Evolutionary conservation across 768 basidiomycete species (phyloP).

Genomic region (Amanita inopinata): DNA sequence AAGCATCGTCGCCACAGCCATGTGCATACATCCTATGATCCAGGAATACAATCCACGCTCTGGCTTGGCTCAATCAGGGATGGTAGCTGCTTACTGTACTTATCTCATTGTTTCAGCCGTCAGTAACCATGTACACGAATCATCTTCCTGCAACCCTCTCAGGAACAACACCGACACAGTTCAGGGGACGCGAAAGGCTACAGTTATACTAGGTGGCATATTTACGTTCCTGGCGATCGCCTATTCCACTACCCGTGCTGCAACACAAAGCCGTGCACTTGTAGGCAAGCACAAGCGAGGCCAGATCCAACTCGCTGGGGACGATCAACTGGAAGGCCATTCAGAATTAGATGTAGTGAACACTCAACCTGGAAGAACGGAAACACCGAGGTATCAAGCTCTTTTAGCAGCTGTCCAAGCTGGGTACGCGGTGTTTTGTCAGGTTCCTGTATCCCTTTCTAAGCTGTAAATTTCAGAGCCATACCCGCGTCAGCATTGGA

Average conservation of each 20-base stretch:
- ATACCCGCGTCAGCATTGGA: conserved; percentile 90
- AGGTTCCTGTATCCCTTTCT: not conserved
- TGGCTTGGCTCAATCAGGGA: conserved; percentile 88
- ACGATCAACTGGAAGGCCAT: conserved; percentile 32
- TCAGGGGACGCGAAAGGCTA: conserved; percentile 68
- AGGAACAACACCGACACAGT: conserved; percentile 45
- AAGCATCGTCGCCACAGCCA: conserved; percentile 66
- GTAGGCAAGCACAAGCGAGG: conserved; percentile 65
- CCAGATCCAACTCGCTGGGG: conserved; percentile 55
- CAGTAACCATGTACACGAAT: conserved; percentile 77
- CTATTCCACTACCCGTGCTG: conserved; percentile 92
- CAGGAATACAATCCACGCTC: conserved; percentile 93
- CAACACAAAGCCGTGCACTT: conserved; percentile 88
- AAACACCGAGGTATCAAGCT: conserved; percentile 88
- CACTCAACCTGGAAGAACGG: conserved; percentile 74
- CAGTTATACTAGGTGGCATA: conserved; percentile 81
- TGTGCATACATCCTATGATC: conserved; percentile 76
- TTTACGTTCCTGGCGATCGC: conserved; percentile 99
- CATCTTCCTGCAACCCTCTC: conserved; percentile 78
- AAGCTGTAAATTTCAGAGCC: conserved; percentile 41
- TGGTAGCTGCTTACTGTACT: conserved; percentile 97
- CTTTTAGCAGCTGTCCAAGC: conserved; percentile 93
- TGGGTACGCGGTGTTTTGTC: conserved; percentile 45
- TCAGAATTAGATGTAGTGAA: conserved; percentile 71
- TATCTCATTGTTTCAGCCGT: conserved; percentile 93